A percentile compares a stretch with the other conserved stretches of the same genome.
phyloP scores from a whole-genome alignment of 352 stramenopile genomes.

The Thraustochytrium sp. region DNA sequence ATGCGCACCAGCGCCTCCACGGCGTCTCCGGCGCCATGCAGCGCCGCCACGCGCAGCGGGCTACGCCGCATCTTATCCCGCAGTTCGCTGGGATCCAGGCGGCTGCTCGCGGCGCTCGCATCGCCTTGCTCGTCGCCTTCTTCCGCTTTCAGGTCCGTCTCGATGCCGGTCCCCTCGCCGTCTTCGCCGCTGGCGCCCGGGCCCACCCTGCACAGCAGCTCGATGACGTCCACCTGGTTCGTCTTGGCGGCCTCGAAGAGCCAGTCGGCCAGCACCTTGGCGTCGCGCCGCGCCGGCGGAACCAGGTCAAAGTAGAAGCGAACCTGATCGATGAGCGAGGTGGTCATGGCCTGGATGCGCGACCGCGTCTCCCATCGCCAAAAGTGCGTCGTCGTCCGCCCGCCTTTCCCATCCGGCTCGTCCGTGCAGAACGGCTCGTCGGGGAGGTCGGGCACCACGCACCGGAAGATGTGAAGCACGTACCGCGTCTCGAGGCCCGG shows the following conservation, averaged over 20 bases:
- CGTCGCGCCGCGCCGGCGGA: background rate
- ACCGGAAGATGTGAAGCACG: constrained; percentile 20
- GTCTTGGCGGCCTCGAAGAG: constrained; percentile 34
- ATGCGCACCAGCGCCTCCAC: constrained; percentile 34
- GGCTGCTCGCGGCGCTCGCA: background rate
- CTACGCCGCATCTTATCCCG: background rate
- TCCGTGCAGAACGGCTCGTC: constrained; percentile 15
- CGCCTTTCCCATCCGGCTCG: background rate
- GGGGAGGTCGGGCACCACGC: background rate
- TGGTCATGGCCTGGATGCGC: background rate
- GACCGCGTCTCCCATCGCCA: constrained; percentile 19
- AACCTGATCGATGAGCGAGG: constrained; percentile 38
- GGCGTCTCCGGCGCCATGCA: background rate
- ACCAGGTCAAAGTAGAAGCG: constrained; percentile 29
- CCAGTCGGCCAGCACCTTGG: constrained; percentile 37
- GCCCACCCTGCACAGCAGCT: background rate
- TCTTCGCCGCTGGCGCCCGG: background rate
- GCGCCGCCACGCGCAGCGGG: background rate
- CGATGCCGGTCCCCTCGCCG: no score
- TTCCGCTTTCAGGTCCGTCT: no score
- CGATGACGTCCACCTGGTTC: constrained; percentile 40
- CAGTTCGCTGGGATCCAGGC: background rate
- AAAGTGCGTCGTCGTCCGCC: background rate
- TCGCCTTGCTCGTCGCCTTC: background rate
- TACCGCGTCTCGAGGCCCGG: constrained; percentile 40